Percentiles rank a stretch among this genome's conserved stretches.
These are phyloP conservation scores for Platanus orientalis DNA, from an alignment of 164 flowering plant species.

Conservation along the genomic window DNA sequence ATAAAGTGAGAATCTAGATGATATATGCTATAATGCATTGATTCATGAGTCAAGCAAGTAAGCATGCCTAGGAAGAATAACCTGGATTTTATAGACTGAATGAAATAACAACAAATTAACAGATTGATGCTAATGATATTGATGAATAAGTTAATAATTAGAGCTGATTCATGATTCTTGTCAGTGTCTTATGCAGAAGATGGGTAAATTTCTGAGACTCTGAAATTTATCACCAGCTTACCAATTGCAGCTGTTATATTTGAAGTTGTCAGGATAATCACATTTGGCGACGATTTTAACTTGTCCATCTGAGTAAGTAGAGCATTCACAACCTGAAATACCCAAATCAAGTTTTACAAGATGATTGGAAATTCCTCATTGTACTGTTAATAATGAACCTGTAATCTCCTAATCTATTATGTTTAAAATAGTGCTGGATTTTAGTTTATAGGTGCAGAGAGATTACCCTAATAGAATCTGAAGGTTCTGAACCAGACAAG, in stretches of 20 bases:
- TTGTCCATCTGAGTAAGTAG: conserved; percentile 94
- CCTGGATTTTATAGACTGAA: too few relatives aligned
- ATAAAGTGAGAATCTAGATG: too few relatives aligned
- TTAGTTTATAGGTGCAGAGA: not conserved
- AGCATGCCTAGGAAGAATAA: too few relatives aligned
- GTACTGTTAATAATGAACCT: not conserved
- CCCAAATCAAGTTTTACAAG: conserved; percentile 10
- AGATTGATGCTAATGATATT: too few relatives aligned
- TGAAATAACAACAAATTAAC: too few relatives aligned
- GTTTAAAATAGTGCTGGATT: not conserved
- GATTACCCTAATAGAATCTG: conserved; percentile 87
- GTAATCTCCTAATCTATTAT: not conserved
- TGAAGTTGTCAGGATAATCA: conserved; percentile 88
- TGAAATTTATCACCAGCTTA: conserved; percentile 22
- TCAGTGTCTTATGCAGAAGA: too few relatives aligned
- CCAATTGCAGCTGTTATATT: conserved; percentile 98
- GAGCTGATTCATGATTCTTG: too few relatives aligned
- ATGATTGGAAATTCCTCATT: not conserved
- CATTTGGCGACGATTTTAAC: conserved; percentile 89
- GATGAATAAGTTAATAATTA: too few relatives aligned
- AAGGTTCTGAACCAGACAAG: conserved; percentile 97
- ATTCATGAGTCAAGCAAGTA: too few relatives aligned
- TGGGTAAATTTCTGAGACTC: too few relatives aligned
- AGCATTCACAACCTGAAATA: conserved; percentile 90
- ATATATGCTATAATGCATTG: too few relatives aligned